These are phyloP conservation scores for Fomitopsis palustris DNA, from an alignment of 1,284 basidiomycete genomes.

Conservation along the genomic window DNA sequence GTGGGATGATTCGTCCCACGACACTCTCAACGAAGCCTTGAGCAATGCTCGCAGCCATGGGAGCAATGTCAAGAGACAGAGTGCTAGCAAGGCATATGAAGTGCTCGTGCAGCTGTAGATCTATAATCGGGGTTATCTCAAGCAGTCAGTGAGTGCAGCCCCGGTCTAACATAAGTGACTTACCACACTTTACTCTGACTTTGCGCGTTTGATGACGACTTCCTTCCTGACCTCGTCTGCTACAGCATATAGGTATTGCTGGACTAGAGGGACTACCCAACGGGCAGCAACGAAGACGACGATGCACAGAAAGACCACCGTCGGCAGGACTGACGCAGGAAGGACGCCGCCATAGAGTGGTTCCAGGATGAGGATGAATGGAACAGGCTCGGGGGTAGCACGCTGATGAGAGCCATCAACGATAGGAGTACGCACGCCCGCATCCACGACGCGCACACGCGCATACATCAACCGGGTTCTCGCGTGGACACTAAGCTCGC, in stretches of 20 bases:
- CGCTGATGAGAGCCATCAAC: constrained; percentile 1
- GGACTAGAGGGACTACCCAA: constrained; percentile 16
- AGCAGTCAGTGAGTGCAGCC: no score
- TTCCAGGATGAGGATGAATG: constrained; percentile 53
- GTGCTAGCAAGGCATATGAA: no score
- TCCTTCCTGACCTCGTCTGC: constrained; percentile 16
- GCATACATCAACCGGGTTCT: constrained; percentile 42
- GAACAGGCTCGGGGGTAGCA: constrained; percentile 27
- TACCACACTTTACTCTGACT: neutral
- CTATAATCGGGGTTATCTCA: no score
- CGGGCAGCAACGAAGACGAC: constrained; percentile 11
- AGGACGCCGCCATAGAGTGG: constrained; percentile 56
- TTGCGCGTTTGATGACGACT: neutral
- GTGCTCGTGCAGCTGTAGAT: no score
- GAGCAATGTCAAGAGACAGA: no score
- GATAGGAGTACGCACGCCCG: constrained; percentile 44
- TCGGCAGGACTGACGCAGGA: constrained; percentile 50
- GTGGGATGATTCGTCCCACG: no score
- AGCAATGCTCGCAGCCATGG: no score
- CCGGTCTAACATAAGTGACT: no score
- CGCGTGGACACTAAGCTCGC: constrained; percentile 2
- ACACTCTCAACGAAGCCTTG: no score
- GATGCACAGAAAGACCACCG: constrained; percentile 10
- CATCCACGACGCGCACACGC: constrained; percentile 48
- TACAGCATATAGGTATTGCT: constrained; percentile 8